Percentiles rank a stretch among this genome's conserved stretches.
These are phyloP conservation scores for Croton laevigatus DNA, from an alignment of 441 rosid species.

Conservation along the genomic window DNA sequence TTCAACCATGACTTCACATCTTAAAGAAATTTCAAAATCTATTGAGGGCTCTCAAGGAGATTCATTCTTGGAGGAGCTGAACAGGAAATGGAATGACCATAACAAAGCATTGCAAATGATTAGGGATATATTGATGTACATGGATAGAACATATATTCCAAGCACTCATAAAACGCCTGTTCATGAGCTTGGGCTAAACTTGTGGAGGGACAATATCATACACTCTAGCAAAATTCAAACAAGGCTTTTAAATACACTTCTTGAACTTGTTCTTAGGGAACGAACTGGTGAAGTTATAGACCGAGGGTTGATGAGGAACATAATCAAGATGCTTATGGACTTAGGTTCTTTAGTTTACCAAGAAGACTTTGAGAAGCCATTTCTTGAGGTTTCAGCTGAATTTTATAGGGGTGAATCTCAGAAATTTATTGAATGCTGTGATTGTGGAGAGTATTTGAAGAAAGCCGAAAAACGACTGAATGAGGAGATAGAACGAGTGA, in stretches of 20 bases:
- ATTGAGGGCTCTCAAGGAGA: constrained; percentile 92
- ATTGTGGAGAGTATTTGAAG: constrained; percentile 90
- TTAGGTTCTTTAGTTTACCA: constrained; percentile 86
- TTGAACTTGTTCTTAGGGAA: constrained; percentile 77
- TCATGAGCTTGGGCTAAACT: constrained; percentile 81
- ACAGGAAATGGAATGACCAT: constrained; percentile 96
- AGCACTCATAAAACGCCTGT: constrained; percentile 76
- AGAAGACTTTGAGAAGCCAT: constrained; percentile 92
- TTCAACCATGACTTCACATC: constrained; percentile 78
- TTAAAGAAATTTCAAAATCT: constrained; percentile 70
- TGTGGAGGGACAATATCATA: constrained; percentile 88
- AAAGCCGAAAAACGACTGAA: constrained; percentile 83
- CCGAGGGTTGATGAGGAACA: constrained; percentile 82
- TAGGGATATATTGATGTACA: constrained; percentile 94
- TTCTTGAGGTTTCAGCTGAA: constrained; percentile 87
- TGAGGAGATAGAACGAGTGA: constrained; percentile 91
- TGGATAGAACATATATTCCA: constrained; percentile 89
- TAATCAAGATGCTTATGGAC: constrained; percentile 92
- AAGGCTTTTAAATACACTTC: constrained; percentile 74
- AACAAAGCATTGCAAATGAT: constrained; percentile 95
- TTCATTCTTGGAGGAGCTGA: constrained; percentile 79
- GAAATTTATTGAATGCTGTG: constrained; percentile 79
- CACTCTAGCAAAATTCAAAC: constrained; percentile 68
- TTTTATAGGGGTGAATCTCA: constrained; percentile 88
- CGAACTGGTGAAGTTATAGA: constrained; percentile 88